These are phyloP conservation scores for Aspergillus felis DNA, from an alignment of 2,329 filamentous ascomycete genomes.

Conservation along the genomic window DNA sequence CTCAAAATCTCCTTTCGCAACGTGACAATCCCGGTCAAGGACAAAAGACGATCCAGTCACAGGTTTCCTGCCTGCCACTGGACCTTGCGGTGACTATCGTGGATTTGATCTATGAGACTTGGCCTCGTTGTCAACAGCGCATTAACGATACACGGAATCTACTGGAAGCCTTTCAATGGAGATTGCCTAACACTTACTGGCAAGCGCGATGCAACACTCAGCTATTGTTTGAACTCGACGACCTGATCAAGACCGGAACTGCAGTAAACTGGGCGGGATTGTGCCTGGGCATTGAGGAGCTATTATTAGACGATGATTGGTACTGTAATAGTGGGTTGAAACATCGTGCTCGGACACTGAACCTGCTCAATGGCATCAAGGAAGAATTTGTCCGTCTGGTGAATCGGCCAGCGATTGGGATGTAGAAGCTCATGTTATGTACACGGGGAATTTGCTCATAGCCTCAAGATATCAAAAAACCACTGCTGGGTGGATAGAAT, in stretches of 20 bases:
- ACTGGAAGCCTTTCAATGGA: constrained; percentile 8
- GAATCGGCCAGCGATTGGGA: not conserved
- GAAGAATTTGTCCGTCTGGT: too few species aligned
- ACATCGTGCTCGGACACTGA: not conserved
- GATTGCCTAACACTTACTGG: constrained; percentile 6
- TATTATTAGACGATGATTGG: constrained; percentile 6
- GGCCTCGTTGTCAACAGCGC: not conserved
- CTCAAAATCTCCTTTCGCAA: not conserved
- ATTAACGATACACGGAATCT: constrained; percentile 3
- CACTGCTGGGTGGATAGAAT: too few species aligned
- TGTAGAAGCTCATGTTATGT: not conserved
- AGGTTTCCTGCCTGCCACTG: not conserved
- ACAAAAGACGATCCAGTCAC: not conserved
- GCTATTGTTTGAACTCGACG: constrained; percentile 4
- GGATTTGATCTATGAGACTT: not conserved
- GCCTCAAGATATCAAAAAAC: too few species aligned
- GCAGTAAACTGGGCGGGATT: constrained; percentile 3
- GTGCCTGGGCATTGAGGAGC: constrained; percentile 7
- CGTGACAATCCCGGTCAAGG: not conserved
- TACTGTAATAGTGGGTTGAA: constrained; percentile 6
- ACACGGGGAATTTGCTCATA: not conserved
- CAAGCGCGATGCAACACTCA: not conserved
- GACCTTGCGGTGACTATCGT: constrained; percentile 5
- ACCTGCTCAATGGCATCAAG: too few species aligned
- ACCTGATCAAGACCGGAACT: not conserved